Percentiles rank a stretch among this genome's conserved stretches.
These are phyloP conservation scores for Candida silvicultrix DNA, from an alignment of 805 yeast species.

Conservation along the genomic window DNA sequence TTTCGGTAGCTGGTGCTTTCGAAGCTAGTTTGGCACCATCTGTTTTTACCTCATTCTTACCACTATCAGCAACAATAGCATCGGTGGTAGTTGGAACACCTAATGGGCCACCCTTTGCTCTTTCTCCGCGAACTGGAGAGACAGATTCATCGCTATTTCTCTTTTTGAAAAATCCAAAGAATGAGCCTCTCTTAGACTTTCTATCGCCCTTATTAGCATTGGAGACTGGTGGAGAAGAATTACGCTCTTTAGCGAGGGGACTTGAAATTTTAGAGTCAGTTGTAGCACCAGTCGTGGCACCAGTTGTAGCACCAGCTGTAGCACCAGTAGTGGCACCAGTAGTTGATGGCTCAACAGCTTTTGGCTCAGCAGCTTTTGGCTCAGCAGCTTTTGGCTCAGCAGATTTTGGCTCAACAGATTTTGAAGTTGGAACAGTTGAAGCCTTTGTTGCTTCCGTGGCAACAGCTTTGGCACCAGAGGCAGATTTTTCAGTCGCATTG, in stretches of 20 bases:
- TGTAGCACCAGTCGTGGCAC: conserved; percentile 3
- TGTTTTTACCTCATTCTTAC: too few relatives aligned
- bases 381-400: too few relatives aligned
- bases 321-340: too few relatives aligned
- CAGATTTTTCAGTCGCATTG: not conserved
- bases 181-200: not conserved
- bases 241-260: conserved; percentile 5
- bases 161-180: not conserved
- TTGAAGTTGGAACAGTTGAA: conserved; percentile 13
- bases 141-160: not conserved
- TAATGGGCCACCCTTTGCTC: not conserved
- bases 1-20: not conserved
- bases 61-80: not conserved
- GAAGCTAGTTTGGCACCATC: not conserved
- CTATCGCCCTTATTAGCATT: not conserved
- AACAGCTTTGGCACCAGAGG: not conserved
- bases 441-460: not conserved
- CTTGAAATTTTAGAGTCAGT: conserved; percentile 8
- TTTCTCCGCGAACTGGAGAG: not conserved
- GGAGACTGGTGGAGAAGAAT: not conserved
- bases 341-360: too few relatives aligned
- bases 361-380: too few relatives aligned
- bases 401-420: not conserved
- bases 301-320: not conserved
- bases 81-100: not conserved